Percentiles rank a stretch among this genome's conserved stretches.
Evolutionary conservation across 2,329 filamentous ascomycete genomes (phyloP).

Genomic region (Ophiostoma perfectum): DNA sequence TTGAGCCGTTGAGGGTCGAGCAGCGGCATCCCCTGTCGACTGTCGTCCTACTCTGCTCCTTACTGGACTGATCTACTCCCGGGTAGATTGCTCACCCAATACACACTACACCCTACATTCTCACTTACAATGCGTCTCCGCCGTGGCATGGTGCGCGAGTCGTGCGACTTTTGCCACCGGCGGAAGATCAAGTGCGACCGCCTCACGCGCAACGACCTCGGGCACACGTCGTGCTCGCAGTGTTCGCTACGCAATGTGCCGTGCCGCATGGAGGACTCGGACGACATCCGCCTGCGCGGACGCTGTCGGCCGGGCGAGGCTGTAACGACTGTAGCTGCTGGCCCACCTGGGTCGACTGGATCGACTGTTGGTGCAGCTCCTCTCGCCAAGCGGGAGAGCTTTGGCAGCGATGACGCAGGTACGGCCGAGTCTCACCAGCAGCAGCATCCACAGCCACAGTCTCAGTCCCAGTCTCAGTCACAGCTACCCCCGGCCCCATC

Average conservation of each 20-base stretch:
- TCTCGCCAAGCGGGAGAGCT: background rate
- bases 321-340: background rate
- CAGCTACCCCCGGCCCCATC: background rate
- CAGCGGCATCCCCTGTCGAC: too few species aligned
- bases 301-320: conserved; percentile 9
- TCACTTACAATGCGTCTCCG: conserved; percentile 19
- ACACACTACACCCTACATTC: background rate
- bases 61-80: background rate
- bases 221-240: conserved; percentile 27
- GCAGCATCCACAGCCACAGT: background rate
- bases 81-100: background rate
- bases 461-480: background rate
- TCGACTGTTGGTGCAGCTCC: background rate
- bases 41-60: too few species aligned
- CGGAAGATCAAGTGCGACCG: conserved; percentile 31
- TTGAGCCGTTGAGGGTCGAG: too few species aligned
- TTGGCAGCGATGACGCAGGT: background rate
- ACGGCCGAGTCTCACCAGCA: background rate
- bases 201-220: conserved; percentile 23
- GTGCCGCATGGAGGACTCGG: conserved; percentile 26
- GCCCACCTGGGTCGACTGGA: background rate
- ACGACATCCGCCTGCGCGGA: conserved; percentile 27
- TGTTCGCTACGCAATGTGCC: conserved; percentile 26
- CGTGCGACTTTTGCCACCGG: conserved; percentile 25
- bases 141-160: conserved; percentile 24